Evolutionary conservation across 2,329 filamentous ascomycete species (phyloP), one percentile per base, ranked within the genome.

Genomic region (Bertia moriformis): DNA sequence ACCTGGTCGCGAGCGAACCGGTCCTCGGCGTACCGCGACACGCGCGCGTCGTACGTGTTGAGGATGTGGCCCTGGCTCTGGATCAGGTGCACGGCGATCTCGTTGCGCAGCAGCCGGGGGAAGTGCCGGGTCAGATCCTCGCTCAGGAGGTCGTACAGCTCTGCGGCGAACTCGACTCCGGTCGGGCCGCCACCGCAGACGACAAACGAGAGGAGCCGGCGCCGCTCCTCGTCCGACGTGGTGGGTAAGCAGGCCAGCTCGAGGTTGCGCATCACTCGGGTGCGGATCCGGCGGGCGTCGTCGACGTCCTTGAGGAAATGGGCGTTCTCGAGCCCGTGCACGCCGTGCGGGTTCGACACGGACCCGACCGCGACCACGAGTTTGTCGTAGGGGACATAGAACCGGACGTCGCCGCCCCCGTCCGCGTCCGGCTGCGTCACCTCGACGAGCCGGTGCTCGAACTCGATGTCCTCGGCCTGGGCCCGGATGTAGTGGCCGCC

Each of bases 361-460:
- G 88, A 95, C 22, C 89, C 89, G 42, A 96, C 88, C 18, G 80
- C 88, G 49, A 98, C 69, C 19, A 98, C 82, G 36, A 98, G 69
- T 63, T 98, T 98, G 57, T 98, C 93, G 55, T 98, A 98, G 0
- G 91, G 91, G 1, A 98, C 71, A 55, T 98, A 98, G 62, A 96
- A 98, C 29, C 76, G 69, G 41, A 76, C 67, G 49, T 82, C 76
- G 14, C 83, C 66, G 3, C 91, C 91, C 42, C 67, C 59, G n/a
- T n/a, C n/a, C 3, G 73, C 59, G 47, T 86, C 82, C 2, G 67
- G 54, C 47, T 93, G 83, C 1, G 82, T 78, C 1, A 94, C 72
- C 56, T 98, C 91, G 4, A 98, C 78, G 41, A 98, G 64, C 55
- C 93, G 93, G 51, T 88, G 73, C 0, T 83, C 86, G 53, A 96